Evolutionary conservation across 208 protist species (phyloP).

Genomic region (Phytomonas sp.): DNA sequence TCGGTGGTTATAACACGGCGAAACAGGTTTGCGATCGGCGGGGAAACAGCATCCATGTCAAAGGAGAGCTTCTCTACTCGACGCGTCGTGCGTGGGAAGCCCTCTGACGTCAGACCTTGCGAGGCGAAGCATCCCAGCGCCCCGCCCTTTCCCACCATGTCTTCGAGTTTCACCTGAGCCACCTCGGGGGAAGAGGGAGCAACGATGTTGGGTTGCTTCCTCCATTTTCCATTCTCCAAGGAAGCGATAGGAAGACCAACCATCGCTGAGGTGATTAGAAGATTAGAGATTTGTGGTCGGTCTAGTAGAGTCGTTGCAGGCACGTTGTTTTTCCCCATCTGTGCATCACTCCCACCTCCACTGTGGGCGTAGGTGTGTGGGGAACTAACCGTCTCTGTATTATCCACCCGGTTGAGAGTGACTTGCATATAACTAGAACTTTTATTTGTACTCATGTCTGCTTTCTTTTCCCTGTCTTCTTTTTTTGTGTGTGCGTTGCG

Average conservation of each 20-base stretch:
- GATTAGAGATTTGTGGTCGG: slow-evolving; percentile 62
- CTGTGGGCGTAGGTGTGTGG: slow-evolving; percentile 66
- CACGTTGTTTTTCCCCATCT: slow-evolving; percentile 1
- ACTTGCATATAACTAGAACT: neutral
- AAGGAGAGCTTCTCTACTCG: slow-evolving; percentile 78
- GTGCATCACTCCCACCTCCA: slow-evolving; percentile 11
- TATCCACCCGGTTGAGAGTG: slow-evolving; percentile 40
- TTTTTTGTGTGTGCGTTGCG: neutral
- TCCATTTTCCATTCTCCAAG: neutral
- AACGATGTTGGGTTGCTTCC: neutral
- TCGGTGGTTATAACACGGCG: slow-evolving; percentile 95
- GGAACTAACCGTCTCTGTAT: slow-evolving; percentile 80
- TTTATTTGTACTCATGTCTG: neutral
- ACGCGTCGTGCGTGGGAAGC: slow-evolving; percentile 47
- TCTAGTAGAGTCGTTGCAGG: slow-evolving; percentile 55
- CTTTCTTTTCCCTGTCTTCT: neutral
- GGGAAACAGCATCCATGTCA: slow-evolving; percentile 67
- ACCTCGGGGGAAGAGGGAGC: neutral
- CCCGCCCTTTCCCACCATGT: slow-evolving; percentile 8
- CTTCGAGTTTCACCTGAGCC: slow-evolving; percentile 18
- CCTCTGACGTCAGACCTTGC: slow-evolving; percentile 14
- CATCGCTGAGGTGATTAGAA: slow-evolving; percentile 51
- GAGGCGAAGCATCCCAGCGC: neutral
- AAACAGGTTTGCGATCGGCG: slow-evolving; percentile 96
- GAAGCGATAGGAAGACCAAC: slow-evolving; percentile 30